These are phyloP conservation scores for Tuber calosporum DNA, from an alignment of 495 filamentous ascomycete species.

Conservation along the genomic window DNA sequence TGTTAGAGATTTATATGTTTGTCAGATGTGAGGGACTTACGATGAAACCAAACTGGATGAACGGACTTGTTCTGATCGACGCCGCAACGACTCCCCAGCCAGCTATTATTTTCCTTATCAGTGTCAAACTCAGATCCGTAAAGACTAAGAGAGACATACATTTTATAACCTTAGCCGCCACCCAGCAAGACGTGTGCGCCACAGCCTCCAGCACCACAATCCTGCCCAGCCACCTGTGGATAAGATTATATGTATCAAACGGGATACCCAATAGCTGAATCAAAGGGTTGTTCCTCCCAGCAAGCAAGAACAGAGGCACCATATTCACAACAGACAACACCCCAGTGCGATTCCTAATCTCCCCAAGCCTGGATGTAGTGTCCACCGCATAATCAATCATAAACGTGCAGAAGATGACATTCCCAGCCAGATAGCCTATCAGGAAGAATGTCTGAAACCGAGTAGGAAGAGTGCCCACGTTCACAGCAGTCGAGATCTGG, in stretches of 20 bases:
- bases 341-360: constrained; percentile 77
- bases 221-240: constrained; percentile 93
- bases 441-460: constrained; percentile 76
- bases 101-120: constrained; percentile 15
- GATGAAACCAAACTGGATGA: constrained; percentile 52
- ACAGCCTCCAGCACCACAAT: constrained; percentile 71
- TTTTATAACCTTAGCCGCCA: constrained; percentile 25
- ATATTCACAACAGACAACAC: constrained; percentile 78
- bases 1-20: constrained; percentile 25
- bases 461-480: constrained; percentile 81
- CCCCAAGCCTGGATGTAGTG: constrained; percentile 51
- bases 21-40: constrained; percentile 44
- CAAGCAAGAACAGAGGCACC: constrained; percentile 82
- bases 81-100: constrained; percentile 48
- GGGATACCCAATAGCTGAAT: constrained; percentile 74
- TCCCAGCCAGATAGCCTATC: constrained; percentile 61
- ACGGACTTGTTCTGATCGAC: constrained; percentile 41
- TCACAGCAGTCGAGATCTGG: constrained; percentile 75
- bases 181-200: constrained; percentile 66
- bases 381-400: constrained; percentile 56
- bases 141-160: constrained; percentile 8
- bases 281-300: constrained; percentile 87
- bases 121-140: background rate
- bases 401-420: constrained; percentile 71
- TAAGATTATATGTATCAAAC: constrained; percentile 92